phyloP scores from a whole-genome alignment of 1,284 basidiomycete genomes.

The Baeospora myosura region DNA sequence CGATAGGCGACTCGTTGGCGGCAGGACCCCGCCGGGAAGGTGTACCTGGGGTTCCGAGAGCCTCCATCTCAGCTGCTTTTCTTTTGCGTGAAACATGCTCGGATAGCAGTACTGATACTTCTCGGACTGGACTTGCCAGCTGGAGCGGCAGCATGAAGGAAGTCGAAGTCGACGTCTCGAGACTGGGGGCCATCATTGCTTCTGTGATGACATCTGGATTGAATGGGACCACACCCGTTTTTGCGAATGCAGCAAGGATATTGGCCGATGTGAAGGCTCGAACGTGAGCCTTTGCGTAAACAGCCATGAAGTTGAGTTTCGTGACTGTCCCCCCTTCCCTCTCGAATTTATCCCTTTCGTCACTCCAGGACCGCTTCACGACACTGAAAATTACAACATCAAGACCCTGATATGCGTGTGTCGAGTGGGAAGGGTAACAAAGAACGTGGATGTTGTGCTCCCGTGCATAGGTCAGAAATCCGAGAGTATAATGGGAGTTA shows the following conservation, averaged over 20 bases:
- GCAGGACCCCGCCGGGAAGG: too few species aligned
- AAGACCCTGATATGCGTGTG: conserved; percentile 38
- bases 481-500: conserved; percentile 31
- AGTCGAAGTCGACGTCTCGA: conserved; percentile 8
- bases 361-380: conserved; percentile 17
- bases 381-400: conserved; percentile 28
- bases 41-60: background rate
- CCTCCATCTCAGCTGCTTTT: background rate
- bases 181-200: conserved; percentile 11
- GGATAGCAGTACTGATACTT: background rate
- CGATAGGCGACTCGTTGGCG: too few species aligned
- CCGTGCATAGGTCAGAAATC: conserved; percentile 29
- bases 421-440: conserved; percentile 35
- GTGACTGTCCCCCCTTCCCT: conserved; percentile 12
- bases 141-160: background rate
- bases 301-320: conserved; percentile 27
- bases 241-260: conserved; percentile 27
- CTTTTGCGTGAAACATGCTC: background rate
- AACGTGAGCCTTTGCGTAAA: conserved; percentile 27
- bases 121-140: background rate
- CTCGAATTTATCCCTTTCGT: background rate
- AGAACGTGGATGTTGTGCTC: conserved; percentile 28
- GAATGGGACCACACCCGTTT: conserved; percentile 12
- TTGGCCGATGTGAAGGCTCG: conserved; percentile 22
- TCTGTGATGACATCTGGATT: conserved; percentile 9